Evolutionary conservation across 1,139 yeast genomes (phyloP).

Genomic region (Blastobotrys serpentis): DNA sequence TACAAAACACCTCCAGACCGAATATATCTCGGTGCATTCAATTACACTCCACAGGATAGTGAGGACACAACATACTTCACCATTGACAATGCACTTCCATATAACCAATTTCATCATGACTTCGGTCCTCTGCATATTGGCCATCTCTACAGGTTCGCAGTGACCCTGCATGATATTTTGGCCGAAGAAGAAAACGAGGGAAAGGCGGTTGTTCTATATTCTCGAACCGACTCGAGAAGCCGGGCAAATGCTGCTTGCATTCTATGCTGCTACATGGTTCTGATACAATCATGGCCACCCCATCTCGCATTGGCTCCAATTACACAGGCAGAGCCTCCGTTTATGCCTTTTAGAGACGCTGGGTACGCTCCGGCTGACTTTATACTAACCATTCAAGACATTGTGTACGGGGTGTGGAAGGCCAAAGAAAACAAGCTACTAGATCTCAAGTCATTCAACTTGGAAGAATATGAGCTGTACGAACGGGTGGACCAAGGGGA

Average conservation of each 20-base stretch:
- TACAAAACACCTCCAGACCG: conserved; percentile 49
- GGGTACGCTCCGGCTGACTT: conserved; percentile 96
- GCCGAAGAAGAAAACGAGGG: conserved; percentile 82
- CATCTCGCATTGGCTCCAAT: conserved; percentile 95
- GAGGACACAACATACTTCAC: conserved; percentile 80
- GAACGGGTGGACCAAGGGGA: conserved; percentile 98
- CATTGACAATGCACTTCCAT: conserved; percentile 86
- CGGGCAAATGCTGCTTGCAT: conserved; percentile 94
- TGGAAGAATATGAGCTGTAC: conserved; percentile 88
- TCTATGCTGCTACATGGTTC: conserved; percentile 89
- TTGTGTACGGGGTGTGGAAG: conserved; percentile 95
- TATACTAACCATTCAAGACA: conserved; percentile 88
- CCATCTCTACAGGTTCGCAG: conserved; percentile 91
- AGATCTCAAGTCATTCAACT: conserved; percentile 81
- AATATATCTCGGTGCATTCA: conserved; percentile 88
- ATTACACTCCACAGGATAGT: conserved; percentile 73
- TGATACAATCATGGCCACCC: conserved; percentile 97
- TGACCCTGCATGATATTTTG: conserved; percentile 83
- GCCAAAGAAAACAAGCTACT: conserved; percentile 93
- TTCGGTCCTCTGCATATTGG: conserved; percentile 96
- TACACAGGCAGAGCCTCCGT: conserved; percentile 89
- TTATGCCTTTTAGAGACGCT: conserved; percentile 93
- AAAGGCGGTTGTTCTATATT: conserved; percentile 87
- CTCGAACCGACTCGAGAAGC: conserved; percentile 74
- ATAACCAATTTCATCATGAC: conserved; percentile 90